Evolutionary conservation across 176 grass and related monocot genomes (phyloP).

Genomic region (Ensete glaucum): DNA sequence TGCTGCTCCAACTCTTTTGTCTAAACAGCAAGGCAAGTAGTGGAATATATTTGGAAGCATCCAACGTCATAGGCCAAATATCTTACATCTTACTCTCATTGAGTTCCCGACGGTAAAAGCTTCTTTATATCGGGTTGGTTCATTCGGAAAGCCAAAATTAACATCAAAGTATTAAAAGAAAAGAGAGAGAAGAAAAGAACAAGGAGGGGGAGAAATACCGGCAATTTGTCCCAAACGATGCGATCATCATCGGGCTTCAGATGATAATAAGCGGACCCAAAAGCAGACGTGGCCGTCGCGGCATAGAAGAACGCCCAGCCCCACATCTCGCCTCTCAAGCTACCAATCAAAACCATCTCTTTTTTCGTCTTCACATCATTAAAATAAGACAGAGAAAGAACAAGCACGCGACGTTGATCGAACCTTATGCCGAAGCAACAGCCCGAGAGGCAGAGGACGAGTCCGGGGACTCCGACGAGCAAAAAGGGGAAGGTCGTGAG

Average conservation of each 20-base stretch:
- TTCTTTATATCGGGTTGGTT: neutral
- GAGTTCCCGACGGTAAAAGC: neutral
- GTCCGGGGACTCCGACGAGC: constrained; percentile 65
- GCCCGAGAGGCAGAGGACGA: constrained; percentile 76
- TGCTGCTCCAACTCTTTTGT: too few species aligned
- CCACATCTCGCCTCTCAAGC: constrained; percentile 71
- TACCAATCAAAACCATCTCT: constrained; percentile 29
- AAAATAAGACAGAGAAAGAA: neutral
- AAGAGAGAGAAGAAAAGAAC: neutral
- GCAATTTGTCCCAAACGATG: constrained; percentile 95
- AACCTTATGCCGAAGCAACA: constrained; percentile 92
- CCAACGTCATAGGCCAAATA: neutral
- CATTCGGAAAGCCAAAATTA: neutral
- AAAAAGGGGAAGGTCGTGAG: constrained; percentile 77
- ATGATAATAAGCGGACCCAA: constrained; percentile 98
- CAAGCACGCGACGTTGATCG: neutral
- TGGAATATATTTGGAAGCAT: too few species aligned
- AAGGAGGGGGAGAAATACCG: constrained; percentile 42
- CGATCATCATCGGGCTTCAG: constrained; percentile 93
- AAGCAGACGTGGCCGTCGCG: constrained; percentile 62
- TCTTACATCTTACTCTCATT: neutral
- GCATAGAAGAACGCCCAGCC: constrained; percentile 82
- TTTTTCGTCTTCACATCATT: neutral
- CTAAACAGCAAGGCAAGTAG: too few species aligned
- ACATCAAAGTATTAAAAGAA: neutral